These are phyloP conservation scores for Fusarium luffae DNA, from an alignment of 2,329 filamentous ascomycete species.

Conservation along the genomic window DNA sequence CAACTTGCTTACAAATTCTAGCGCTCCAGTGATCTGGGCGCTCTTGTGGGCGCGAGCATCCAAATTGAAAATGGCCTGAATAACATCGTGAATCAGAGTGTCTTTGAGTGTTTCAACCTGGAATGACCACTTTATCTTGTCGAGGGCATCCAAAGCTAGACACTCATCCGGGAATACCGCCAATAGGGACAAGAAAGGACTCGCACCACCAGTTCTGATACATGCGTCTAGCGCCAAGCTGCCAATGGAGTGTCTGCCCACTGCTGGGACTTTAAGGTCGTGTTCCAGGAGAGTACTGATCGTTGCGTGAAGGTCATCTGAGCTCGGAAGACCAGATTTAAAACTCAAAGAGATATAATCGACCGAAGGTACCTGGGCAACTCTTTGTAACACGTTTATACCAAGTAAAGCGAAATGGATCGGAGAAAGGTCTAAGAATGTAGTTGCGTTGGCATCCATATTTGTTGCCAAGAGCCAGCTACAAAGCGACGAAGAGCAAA, in stretches of 20 bases:
- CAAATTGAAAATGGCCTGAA: not conserved
- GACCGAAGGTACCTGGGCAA: fast-evolving
- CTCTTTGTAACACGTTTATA: not conserved
- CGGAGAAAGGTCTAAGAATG: not conserved
- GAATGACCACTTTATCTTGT: not conserved
- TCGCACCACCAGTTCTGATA: fast-evolving
- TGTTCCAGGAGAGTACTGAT: not conserved
- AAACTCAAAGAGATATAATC: not conserved
- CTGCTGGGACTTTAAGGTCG: fast-evolving
- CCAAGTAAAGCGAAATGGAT: not conserved
- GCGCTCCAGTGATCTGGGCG: fast-evolving
- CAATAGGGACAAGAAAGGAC: not conserved
- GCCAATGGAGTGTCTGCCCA: not conserved
- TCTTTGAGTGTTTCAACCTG: not conserved
- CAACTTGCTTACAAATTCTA: fast-evolving
- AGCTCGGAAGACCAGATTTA: not conserved
- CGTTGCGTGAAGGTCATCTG: not conserved
- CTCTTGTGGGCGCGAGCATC: not conserved
- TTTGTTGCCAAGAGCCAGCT: not conserved
- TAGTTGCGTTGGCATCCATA: not conserved
- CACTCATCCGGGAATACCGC: not conserved
- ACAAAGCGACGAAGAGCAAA: not conserved
- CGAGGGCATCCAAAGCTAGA: not conserved
- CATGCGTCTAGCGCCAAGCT: not conserved
- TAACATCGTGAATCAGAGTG: not conserved